Conservation (phyloP, 257 asterid species). For the Solanum pinnatisectum region DNA sequence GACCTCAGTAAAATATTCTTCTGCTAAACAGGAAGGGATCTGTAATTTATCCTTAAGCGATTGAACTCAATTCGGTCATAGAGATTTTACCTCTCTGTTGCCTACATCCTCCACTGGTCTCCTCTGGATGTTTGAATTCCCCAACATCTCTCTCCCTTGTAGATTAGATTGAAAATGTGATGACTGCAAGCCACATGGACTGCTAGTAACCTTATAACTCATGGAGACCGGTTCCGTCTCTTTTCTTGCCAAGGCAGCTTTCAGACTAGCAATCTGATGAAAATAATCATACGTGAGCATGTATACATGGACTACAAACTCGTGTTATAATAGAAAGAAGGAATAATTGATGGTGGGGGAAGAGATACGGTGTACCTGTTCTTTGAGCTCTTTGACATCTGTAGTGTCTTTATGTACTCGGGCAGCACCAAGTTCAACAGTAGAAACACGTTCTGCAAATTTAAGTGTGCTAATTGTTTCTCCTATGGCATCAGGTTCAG, state of each 20-base stretch:
- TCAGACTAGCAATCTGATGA: conserved; percentile 64
- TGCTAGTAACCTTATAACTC: conserved; percentile 36
- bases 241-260: conserved; percentile 67
- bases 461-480: conserved; percentile 94
- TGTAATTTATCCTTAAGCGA: not conserved
- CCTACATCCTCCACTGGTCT: conserved; percentile 89
- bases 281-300: not conserved
- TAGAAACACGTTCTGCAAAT: conserved; percentile 96
- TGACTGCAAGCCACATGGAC: conserved; percentile 42
- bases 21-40: not conserved
- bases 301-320: not conserved
- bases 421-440: conserved; percentile 99
- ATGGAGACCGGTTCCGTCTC: conserved; percentile 41
- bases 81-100: conserved; percentile 58
- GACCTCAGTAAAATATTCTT: not conserved
- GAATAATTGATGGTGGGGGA: not conserved
- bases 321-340: not conserved
- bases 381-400: conserved; percentile 88
- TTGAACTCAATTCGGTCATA: not conserved
- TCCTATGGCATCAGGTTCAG: conserved; percentile 82
- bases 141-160: conserved; percentile 33
- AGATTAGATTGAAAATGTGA: conserved; percentile 32
- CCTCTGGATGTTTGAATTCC: conserved; percentile 39
- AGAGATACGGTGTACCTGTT: conserved; percentile 44
- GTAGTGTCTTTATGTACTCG: conserved; percentile 73